These are phyloP conservation scores for Rhodotorula babjevae DNA, from an alignment of 768 basidiomycete genomes.

Conservation along the genomic window DNA sequence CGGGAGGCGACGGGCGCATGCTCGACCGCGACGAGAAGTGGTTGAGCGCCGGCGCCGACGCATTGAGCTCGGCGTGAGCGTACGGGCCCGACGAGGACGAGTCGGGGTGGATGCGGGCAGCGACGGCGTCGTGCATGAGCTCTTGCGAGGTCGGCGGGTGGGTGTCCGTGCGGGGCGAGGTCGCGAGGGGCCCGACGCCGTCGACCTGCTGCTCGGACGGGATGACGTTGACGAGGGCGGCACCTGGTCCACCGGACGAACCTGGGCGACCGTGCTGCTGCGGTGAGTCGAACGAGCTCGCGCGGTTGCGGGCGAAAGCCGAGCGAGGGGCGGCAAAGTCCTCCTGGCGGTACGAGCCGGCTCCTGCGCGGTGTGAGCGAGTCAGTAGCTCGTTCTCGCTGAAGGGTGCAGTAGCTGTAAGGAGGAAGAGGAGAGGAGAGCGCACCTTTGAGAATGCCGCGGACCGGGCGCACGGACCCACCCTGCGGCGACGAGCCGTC, in stretches of 20 bases:
- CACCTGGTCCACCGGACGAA: slow-evolving; percentile 53
- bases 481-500: slow-evolving; percentile 12
- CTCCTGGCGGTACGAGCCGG: slow-evolving; percentile 65
- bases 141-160: slow-evolving; percentile 26
- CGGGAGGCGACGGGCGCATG: slow-evolving; percentile 63
- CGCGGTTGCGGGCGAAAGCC: slow-evolving; percentile 45
- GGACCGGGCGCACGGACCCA: slow-evolving; percentile 54
- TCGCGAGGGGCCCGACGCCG: slow-evolving; percentile 25
- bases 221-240: slow-evolving; percentile 39
- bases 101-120: slow-evolving; percentile 27
- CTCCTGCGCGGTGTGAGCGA: slow-evolving; percentile 52
- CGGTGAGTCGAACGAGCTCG: slow-evolving; percentile 42
- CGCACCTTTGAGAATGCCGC: slow-evolving; percentile 85
- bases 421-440: slow-evolving; percentile 35
- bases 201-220: slow-evolving; percentile 39
- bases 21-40: slow-evolving; percentile 57
- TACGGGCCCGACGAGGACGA: slow-evolving; percentile 43
- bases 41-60: slow-evolving; percentile 81
- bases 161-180: slow-evolving; percentile 26
- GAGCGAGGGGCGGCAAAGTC: slow-evolving; percentile 77
- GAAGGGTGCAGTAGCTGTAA: neutral
- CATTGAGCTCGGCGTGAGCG: slow-evolving; percentile 69
- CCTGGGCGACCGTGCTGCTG: slow-evolving; percentile 32
- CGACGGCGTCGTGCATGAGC: slow-evolving; percentile 22
- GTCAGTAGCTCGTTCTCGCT: slow-evolving; percentile 1